phyloP scores from a whole-genome alignment of 495 filamentous ascomycete species.

The Mycothermus thermophilus region DNA sequence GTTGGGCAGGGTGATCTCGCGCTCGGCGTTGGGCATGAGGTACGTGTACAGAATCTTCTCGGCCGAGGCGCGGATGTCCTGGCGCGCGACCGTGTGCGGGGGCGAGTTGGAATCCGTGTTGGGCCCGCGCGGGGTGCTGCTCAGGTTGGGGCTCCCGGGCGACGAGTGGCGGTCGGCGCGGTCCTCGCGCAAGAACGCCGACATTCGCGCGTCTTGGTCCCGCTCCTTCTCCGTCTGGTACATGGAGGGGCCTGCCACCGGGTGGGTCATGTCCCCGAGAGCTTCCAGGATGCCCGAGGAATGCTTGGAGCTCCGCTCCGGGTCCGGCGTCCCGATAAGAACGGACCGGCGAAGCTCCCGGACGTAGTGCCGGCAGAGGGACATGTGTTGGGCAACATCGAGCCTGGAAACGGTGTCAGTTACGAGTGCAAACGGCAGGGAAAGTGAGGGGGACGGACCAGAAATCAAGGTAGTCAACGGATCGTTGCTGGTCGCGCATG shows the following conservation, averaged over 20 bases:
- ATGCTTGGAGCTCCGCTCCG: constrained; percentile 70
- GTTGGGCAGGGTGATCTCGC: constrained; percentile 86
- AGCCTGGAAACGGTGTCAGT: constrained; percentile 51
- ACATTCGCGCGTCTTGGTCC: constrained; percentile 70
- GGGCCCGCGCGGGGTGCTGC: constrained; percentile 39
- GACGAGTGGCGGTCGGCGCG: constrained; percentile 48
- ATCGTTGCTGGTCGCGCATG: constrained; percentile 96
- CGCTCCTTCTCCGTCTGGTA: constrained; percentile 46
- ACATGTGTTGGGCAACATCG: constrained; percentile 98
- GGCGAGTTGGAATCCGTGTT: constrained; percentile 60
- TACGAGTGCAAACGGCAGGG: background rate
- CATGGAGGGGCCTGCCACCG: constrained; percentile 35
- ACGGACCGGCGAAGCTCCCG: constrained; percentile 88
- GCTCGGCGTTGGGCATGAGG: constrained; percentile 79
- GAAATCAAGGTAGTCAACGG: constrained; percentile 96
- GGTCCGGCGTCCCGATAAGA: constrained; percentile 80
- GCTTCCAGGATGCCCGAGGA: constrained; percentile 69
- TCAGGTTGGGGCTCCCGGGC: constrained; percentile 48
- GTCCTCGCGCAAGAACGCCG: constrained; percentile 76
- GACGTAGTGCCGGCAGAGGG: constrained; percentile 93
- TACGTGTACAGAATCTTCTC: constrained; percentile 97
- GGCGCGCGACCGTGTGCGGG: constrained; percentile 65
- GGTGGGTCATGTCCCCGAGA: constrained; percentile 50
- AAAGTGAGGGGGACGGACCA: constrained; percentile 46
- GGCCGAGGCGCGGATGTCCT: constrained; percentile 81